phyloP scores from a whole-genome alignment of 2,329 filamentous ascomycete species.

The Beauveria pseudobassiana region DNA sequence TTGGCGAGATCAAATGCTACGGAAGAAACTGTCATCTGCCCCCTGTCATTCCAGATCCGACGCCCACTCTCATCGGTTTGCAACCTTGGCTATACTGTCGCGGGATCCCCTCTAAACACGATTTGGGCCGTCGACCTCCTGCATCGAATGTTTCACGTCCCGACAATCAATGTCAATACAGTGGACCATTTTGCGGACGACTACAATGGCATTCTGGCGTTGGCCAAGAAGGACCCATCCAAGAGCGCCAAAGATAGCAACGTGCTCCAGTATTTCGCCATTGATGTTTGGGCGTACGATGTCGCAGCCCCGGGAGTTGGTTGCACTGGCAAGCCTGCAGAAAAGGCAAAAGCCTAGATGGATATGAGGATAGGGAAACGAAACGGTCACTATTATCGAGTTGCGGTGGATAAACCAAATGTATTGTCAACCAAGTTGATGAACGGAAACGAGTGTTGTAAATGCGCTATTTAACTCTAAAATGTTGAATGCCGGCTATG shows the following conservation, averaged over 20 bases:
- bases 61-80: constrained; percentile 53
- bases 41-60: constrained; percentile 51
- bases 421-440: constrained; percentile 28
- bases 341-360: constrained; percentile 5
- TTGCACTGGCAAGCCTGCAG: constrained; percentile 40
- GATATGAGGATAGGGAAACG: neutral
- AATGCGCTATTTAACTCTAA: neutral
- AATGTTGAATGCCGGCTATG: constrained; percentile 1
- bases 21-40: constrained; percentile 62
- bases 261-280: constrained; percentile 60
- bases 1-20: constrained; percentile 58
- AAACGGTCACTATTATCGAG: neutral
- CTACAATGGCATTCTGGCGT: constrained; percentile 45
- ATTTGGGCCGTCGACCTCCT: constrained; percentile 62
- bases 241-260: constrained; percentile 51
- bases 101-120: constrained; percentile 45
- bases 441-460: neutral
- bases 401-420: neutral
- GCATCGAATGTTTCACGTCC: constrained; percentile 59
- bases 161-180: constrained; percentile 48
- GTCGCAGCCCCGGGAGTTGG: constrained; percentile 56
- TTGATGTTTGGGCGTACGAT: constrained; percentile 60
- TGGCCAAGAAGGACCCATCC: constrained; percentile 40
- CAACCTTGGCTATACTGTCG: constrained; percentile 54
- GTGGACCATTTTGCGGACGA: constrained; percentile 57